These are phyloP conservation scores for Botrytis byssoidea DNA, from an alignment of 2,329 filamentous ascomycete species.

Conservation along the genomic window DNA sequence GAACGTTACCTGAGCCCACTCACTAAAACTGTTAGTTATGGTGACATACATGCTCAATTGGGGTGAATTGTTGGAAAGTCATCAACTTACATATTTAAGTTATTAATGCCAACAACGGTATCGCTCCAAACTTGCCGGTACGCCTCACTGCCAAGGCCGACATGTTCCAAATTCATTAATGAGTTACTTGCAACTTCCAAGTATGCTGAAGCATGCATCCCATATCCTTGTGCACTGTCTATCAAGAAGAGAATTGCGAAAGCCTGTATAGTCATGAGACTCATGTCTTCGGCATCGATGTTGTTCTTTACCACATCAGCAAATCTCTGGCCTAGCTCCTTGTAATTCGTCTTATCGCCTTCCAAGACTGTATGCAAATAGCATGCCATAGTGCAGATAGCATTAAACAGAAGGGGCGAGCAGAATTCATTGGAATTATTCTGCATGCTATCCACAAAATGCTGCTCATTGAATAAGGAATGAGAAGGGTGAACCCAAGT, in stretches of 20 bases:
- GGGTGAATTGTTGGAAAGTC: neutral
- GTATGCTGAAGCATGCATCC: neutral
- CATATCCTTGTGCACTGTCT: neutral
- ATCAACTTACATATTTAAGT: neutral
- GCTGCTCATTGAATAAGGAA: neutral
- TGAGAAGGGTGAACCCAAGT: neutral
- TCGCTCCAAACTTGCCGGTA: neutral
- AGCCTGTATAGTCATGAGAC: neutral
- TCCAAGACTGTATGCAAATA: neutral
- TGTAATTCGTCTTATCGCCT: neutral
- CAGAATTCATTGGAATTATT: neutral
- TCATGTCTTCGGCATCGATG: neutral
- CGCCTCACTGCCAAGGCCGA: neutral
- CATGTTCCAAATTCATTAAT: neutral
- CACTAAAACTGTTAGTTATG: neutral
- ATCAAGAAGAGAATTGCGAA: neutral
- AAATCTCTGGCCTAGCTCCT: neutral
- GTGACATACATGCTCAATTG: neutral
- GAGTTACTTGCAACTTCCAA: neutral
- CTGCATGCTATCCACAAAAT: neutral
- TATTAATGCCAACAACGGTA: neutral
- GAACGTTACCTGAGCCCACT: neutral
- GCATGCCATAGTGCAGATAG: neutral
- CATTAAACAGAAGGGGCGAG: neutral
- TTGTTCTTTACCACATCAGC: neutral